Evolutionary conservation across 306 rosid species (phyloP).

Genomic region (Castanea crenata): DNA sequence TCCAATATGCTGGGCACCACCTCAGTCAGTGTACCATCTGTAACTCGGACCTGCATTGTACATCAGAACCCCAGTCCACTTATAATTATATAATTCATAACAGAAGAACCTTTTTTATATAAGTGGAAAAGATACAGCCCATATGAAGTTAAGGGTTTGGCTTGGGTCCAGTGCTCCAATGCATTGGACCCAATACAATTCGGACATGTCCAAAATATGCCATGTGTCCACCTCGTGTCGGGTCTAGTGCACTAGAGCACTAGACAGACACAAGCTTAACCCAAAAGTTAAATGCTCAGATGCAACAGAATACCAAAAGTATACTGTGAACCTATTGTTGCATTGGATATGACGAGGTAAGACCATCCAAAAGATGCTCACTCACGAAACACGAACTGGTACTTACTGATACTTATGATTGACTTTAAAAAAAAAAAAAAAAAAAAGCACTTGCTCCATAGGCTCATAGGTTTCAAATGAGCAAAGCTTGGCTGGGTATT

Average conservation of each 20-base stretch:
- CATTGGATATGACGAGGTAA: constrained; percentile 11
- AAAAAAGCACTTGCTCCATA: constrained; percentile 6
- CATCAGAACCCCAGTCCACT: constrained; percentile 20
- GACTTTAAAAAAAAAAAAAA: background rate
- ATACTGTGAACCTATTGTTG: background rate
- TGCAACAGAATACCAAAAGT: constrained; percentile 16
- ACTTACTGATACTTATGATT: background rate
- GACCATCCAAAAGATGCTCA: constrained; percentile 11
- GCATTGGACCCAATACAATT: too few species aligned
- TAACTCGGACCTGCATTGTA: constrained; percentile 61
- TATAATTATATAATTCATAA: background rate
- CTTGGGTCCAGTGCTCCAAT: too few species aligned
- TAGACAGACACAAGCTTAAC: too few species aligned
- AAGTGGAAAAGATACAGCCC: background rate
- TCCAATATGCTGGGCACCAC: constrained; percentile 73
- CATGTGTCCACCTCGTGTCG: too few species aligned
- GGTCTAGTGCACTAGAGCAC: too few species aligned
- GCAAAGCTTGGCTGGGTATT: background rate
- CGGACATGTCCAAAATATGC: too few species aligned
- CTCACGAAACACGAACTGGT: background rate
- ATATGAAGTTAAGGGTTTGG: background rate
- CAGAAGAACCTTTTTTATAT: constrained; percentile 7
- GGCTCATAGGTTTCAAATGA: constrained; percentile 12
- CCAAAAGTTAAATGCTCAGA: constrained; percentile 6
- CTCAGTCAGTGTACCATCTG: constrained; percentile 59